These are phyloP conservation scores for Hericium rajendrae DNA, from an alignment of 768 basidiomycete genomes.

Conservation along the genomic window DNA sequence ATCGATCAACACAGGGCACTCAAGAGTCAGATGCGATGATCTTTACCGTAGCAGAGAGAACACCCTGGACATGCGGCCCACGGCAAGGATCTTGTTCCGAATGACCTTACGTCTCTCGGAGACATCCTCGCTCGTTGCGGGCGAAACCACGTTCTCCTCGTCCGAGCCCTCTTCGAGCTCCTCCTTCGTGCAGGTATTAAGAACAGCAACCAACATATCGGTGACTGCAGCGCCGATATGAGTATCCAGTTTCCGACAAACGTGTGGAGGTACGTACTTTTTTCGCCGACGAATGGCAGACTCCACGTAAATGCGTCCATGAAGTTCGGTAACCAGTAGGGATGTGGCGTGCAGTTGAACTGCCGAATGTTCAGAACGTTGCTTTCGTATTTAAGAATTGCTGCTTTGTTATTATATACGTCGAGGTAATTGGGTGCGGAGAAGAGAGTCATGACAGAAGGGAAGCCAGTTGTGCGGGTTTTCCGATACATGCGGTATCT, in stretches of 20 bases:
- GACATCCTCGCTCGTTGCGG: constrained; percentile 33
- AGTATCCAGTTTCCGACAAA: background rate
- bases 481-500: constrained; percentile 99
- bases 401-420: constrained; percentile 98
- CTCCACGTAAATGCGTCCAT: constrained; percentile 99
- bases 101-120: constrained; percentile 81
- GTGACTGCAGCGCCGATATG: constrained; percentile 51
- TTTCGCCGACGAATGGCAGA: constrained; percentile 92
- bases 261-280: constrained; percentile 50
- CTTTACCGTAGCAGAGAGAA: constrained; percentile 86
- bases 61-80: constrained; percentile 92
- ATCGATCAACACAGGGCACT: background rate
- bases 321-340: constrained; percentile 94
- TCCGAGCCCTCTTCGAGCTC: constrained; percentile 77
- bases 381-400: constrained; percentile 97
- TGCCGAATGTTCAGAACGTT: constrained; percentile 99
- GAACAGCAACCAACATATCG: constrained; percentile 96
- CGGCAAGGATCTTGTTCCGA: constrained; percentile 98
- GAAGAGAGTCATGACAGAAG: constrained; percentile 99
- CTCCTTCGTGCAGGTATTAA: constrained; percentile 96
- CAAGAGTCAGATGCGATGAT: constrained; percentile 18
- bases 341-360: constrained; percentile 93
- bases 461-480: constrained; percentile 95
- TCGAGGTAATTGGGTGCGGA: constrained; percentile 97
- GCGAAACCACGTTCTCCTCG: constrained; percentile 30